Evolutionary conservation across 345 rosid genomes (phyloP), one percentile per base, ranked within the genome.

Genomic region (Eucalyptus marginata): DNA sequence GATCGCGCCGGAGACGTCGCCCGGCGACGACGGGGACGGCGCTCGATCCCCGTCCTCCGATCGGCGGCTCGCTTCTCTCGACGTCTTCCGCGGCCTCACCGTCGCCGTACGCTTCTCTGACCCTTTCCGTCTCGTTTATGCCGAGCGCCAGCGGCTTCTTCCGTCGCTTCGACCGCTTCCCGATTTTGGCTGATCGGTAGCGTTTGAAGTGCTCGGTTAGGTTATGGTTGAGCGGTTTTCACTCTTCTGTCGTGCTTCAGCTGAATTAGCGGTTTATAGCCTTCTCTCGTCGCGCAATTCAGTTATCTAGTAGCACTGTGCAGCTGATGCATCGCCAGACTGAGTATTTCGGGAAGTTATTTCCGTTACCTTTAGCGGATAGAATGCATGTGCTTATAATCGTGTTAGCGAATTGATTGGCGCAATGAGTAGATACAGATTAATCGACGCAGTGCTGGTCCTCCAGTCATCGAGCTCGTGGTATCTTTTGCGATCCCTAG

Each of bases 71-170:
- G 80, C 89, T 7, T 95, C 94, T 64, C 95, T 95, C 83, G 94
- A 95, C 91, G 94, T 93, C 84, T 93, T 93, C 88, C 95, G 95
- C 52, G 96, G 96, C 50, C 95, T 95, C 90, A 92, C 95, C 87
- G 91, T 95, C 89, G 95, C 93, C 51, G 95, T 94, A 91, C 44
- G 91, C 49, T 46, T 9, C 89, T 31, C 15, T 15, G 12, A 33
- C 88, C 62, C 18, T 40, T 40, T 59, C 88, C 54, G 7, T 40
- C 85, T 50, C 5, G 49, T 52, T 49, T 33, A 13, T 49, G 10
- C 17, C 36, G 4, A 18, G 7, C 44, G 62, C 58, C 58, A 52
- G 66, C 50, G 81, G 20, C 47, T 47, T 36, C 47, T 76, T 20
- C 80, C 44, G 44, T 68, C 44, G 80, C 43, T 81, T 33, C 52